phyloP scores from a whole-genome alignment of 176 grass and related monocot genomes.

The Phyllostachys edulis region DNA sequence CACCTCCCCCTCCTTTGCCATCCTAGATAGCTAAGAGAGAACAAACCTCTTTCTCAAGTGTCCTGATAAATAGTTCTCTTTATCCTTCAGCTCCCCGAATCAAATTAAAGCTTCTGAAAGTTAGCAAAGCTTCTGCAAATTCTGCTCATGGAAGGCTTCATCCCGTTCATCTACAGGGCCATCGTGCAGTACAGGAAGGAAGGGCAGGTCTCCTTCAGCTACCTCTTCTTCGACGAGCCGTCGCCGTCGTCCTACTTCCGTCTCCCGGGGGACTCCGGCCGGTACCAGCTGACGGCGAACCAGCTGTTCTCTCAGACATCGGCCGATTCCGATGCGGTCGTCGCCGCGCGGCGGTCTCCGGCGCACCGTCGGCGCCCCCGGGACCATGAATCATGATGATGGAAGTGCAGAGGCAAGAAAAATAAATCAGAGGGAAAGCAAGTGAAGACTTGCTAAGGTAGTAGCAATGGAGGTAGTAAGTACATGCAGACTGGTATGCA shows the following conservation, averaged over 20 bases:
- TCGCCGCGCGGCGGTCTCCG: conserved; percentile 30
- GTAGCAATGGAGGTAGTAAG: neutral
- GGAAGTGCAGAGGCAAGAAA: neutral
- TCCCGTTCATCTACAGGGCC: conserved; percentile 87
- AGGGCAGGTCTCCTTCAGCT: conserved; percentile 48
- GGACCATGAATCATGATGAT: neutral
- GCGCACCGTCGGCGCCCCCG: conserved; percentile 26
- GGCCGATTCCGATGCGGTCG: neutral
- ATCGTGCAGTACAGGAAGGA: conserved; percentile 61
- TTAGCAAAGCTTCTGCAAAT: neutral
- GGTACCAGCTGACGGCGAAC: conserved; percentile 38
- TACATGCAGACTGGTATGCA: neutral
- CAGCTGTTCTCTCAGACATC: conserved; percentile 33
- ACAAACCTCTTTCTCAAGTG: neutral
- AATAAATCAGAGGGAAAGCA: neutral
- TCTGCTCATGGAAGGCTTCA: conserved; percentile 71
- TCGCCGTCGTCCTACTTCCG: conserved; percentile 60
- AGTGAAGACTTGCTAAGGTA: conserved; percentile 24
- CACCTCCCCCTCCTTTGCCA: neutral
- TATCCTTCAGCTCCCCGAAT: conserved; percentile 14
- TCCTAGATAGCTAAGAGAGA: neutral
- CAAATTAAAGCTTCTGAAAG: conserved; percentile 6
- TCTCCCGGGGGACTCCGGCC: conserved; percentile 55
- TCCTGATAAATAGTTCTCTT: conserved; percentile 23
- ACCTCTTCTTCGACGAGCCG: conserved; percentile 59